Base-by-base conservation (phyloP, 345 rosid species). In the Murraya koenigii region DNA sequence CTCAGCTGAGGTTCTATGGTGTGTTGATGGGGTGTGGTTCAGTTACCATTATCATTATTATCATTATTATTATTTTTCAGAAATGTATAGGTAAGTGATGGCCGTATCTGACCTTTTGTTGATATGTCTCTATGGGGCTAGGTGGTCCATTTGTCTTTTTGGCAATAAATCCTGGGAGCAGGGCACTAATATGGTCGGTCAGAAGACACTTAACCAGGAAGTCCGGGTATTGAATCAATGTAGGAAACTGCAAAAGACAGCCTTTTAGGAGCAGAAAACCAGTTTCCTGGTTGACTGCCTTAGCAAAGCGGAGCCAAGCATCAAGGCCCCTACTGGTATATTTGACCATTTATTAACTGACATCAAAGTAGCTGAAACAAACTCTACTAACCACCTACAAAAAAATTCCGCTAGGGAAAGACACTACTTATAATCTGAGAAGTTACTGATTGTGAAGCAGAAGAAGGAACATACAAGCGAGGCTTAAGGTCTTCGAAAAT, bases 121-220 rank as follows among this genome's bases (percentile, higher is more conserved):
- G 58, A 63, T 30, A 47, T 74, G 55, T 20, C 35, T 39, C 66
- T 52, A 23, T 19, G 49, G 49, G 81, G 36, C 61, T 66, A 63
- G 36, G 76, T 63, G 68, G 59, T 76, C 81, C 79, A 75, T 79
- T 76, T 85, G 89, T 85, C 84, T 41, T 80, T 71, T 77, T 47
- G 81, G 76, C 80, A 83, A 81, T 66, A 82, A 86, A 77, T 74
- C 83, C 85, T 20, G 87, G 88, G 72, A 72, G 59, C 77, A 78
- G 81, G 71, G 33, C 72, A 78, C 77, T 59, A 61, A 26, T 61
- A 56, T 36, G 66, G 79, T 39, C 68, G 60, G 71, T 23, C 32
- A 79, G 65, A 74, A 71, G 80, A 84, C 90, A 85, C 33, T 28
- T 77, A 77, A 76, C 85, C 87, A 71, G 83, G 80, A 85, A 84